Conservation (phyloP, 2,329 filamentous ascomycete genomes). For the Cladosporium sp. region DNA sequence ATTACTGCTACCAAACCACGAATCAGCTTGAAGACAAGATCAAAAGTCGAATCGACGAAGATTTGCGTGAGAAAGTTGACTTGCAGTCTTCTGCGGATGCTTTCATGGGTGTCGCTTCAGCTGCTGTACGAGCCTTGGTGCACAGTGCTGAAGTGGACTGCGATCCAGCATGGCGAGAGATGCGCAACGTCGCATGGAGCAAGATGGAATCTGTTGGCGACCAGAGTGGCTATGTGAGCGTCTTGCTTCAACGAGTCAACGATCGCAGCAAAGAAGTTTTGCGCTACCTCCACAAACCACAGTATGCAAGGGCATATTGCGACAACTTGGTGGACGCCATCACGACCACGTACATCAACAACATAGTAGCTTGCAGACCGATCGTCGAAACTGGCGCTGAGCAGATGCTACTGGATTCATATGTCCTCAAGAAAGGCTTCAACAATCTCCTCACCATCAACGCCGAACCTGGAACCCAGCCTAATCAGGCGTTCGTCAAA, state of each 20-base stretch:
- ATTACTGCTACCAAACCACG: constrained; percentile 94
- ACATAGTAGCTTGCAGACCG: constrained; percentile 82
- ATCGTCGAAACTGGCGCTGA: constrained; percentile 93
- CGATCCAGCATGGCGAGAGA: constrained; percentile 89
- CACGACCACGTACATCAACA: constrained; percentile 72
- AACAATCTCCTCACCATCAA: constrained; percentile 64
- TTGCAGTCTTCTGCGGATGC: constrained; percentile 90
- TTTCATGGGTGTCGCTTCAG: constrained; percentile 91
- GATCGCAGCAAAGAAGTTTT: constrained; percentile 70
- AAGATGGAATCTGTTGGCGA: constrained; percentile 91
- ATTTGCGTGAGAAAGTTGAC: constrained; percentile 72
- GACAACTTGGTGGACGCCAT: constrained; percentile 93
- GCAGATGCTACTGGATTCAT: constrained; percentile 96
- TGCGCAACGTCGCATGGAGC: constrained; percentile 94
- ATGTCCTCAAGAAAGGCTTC: constrained; percentile 78
- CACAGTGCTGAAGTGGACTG: constrained; percentile 76
- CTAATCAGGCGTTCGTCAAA: constrained; percentile 70
- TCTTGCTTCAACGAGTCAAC: constrained; percentile 72
- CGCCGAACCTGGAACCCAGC: constrained; percentile 48
- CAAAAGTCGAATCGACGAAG: constrained; percentile 79
- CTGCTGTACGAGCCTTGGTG: constrained; percentile 78
- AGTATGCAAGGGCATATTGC: constrained; percentile 91
- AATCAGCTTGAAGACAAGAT: constrained; percentile 94
- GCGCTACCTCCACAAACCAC: constrained; percentile 75
- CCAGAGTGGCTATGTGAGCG: constrained; percentile 85